These are phyloP conservation scores for Pleurotus salmoneostramineus DNA, from an alignment of 768 basidiomycete genomes.

Conservation along the genomic window DNA sequence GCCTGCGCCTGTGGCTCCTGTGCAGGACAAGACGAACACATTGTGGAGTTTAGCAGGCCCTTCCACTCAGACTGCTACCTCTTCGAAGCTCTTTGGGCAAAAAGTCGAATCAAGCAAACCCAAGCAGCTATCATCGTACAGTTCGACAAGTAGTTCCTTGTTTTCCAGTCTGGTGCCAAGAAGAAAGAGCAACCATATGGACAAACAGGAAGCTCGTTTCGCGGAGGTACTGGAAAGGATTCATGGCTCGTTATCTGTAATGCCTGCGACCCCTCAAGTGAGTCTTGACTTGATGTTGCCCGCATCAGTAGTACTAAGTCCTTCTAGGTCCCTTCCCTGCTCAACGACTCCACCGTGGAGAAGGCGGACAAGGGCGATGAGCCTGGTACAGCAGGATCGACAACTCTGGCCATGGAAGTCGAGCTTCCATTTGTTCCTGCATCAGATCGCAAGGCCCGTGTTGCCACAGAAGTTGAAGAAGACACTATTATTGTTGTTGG, in stretches of 20 bases:
- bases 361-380: slow-evolving; percentile 8
- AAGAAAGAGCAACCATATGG: slow-evolving; percentile 1
- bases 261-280: slow-evolving; percentile 49
- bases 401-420: slow-evolving; percentile 38
- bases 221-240: slow-evolving; percentile 59
- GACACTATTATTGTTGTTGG: slow-evolving; percentile 76
- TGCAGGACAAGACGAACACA: too few species aligned
- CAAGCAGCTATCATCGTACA: slow-evolving; percentile 10
- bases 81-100: background rate
- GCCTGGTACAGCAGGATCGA: background rate
- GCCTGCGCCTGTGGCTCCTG: too few species aligned
- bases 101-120: too few species aligned
- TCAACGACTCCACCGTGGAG: background rate
- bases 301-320: background rate
- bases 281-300: background rate
- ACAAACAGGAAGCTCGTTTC: slow-evolving; percentile 29
- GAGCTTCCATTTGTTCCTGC: slow-evolving; percentile 81
- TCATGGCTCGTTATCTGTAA: slow-evolving; percentile 59
- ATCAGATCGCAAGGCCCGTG: slow-evolving; percentile 39
- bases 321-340: background rate
- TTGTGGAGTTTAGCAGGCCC: too few species aligned
- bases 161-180: slow-evolving; percentile 31
- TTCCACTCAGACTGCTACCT: background rate
- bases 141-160: slow-evolving; percentile 37
- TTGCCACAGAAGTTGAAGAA: slow-evolving; percentile 29